Evolutionary conservation across 306 rosid genomes (phyloP).

Genomic region (Begonia fuchsioides): DNA sequence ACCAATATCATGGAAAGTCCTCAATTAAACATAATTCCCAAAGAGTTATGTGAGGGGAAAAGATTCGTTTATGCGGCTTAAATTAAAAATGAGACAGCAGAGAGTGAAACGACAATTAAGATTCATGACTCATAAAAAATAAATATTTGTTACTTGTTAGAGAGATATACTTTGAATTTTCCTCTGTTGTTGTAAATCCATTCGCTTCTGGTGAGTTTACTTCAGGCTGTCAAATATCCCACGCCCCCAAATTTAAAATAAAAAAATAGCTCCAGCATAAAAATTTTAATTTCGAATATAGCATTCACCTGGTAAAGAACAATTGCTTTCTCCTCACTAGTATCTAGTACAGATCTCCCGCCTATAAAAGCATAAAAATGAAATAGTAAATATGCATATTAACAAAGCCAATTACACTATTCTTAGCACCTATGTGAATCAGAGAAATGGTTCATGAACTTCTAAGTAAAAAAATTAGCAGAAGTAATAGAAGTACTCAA

Average conservation of each 20-base stretch:
- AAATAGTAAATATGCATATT: too few species aligned
- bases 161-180: slow-evolving; percentile 67
- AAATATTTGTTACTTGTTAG: slow-evolving; percentile 4
- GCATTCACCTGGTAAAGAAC: slow-evolving; percentile 66
- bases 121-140: too few species aligned
- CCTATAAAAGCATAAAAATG: slow-evolving; percentile 23
- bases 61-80: not conserved
- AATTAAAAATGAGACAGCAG: not conserved
- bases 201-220: slow-evolving; percentile 48
- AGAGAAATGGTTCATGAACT: too few species aligned
- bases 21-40: too few species aligned
- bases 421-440: too few species aligned
- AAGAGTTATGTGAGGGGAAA: not conserved
- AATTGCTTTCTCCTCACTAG: slow-evolving; percentile 78
- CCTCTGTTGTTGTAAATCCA: slow-evolving; percentile 44
- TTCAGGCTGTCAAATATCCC: slow-evolving; percentile 49
- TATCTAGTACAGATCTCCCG: slow-evolving; percentile 37
- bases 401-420: too few species aligned
- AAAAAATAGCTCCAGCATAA: too few species aligned
- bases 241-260: too few species aligned
- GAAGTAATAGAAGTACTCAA: too few species aligned
- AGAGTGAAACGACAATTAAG: too few species aligned
- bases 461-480: too few species aligned
- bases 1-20: too few species aligned
- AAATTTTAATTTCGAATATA: not conserved